Conservation (phyloP, 2,329 filamentous ascomycete species). For the Cryphonectria japonica region DNA sequence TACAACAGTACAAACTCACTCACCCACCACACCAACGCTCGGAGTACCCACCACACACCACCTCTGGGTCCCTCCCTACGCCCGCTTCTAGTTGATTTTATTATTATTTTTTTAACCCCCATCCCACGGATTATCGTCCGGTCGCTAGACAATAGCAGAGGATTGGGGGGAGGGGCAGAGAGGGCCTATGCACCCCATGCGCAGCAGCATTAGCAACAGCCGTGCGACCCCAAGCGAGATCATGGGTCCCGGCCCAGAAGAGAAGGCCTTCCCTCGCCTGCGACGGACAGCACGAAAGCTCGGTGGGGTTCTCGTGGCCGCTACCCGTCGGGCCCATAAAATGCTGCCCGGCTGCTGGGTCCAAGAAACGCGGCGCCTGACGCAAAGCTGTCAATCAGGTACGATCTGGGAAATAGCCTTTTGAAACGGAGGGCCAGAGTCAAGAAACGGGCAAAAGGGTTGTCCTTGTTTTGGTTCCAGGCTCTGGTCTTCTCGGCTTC, state of each 20-base stretch:
- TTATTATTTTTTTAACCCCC: background rate
- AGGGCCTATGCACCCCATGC: background rate
- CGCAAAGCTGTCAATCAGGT: slow-evolving; percentile 20
- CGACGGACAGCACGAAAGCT: background rate
- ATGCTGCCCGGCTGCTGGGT: slow-evolving; percentile 6
- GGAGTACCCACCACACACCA: background rate
- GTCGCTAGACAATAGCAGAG: background rate
- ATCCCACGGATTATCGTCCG: slow-evolving; percentile 1
- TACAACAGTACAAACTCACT: background rate
- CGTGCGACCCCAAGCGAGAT: slow-evolving; percentile 19
- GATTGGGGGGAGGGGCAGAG: background rate
- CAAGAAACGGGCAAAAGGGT: background rate
- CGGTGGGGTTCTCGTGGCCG: slow-evolving; percentile 5
- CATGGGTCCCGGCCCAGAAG: slow-evolving; percentile 5
- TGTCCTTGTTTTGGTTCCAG: too few relatives aligned
- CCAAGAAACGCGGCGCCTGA: slow-evolving; percentile 6
- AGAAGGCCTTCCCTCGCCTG: background rate
- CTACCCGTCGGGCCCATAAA: slow-evolving; percentile 10
- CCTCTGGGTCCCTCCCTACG: background rate
- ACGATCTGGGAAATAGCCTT: slow-evolving; percentile 18
- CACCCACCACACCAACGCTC: background rate
- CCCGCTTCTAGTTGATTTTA: background rate
- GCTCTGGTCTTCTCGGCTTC: background rate
- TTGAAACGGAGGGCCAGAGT: background rate
- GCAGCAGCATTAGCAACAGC: background rate